phyloP scores from a whole-genome alignment of 257 asterid species.

The Paraleonurus japonicus region DNA sequence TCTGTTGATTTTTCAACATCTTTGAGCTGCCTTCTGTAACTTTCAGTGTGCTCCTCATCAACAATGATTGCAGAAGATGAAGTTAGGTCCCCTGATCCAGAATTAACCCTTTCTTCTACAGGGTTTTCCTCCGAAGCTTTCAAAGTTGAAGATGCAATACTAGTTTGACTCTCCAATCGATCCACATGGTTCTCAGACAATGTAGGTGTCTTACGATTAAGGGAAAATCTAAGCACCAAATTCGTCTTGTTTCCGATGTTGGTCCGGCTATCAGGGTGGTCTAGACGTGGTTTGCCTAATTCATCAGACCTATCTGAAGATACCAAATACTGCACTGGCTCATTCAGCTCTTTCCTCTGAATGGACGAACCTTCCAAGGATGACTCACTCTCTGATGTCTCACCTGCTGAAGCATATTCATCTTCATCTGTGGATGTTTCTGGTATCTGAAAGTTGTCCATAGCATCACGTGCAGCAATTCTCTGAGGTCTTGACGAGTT shows the following conservation, averaged over 20 bases:
- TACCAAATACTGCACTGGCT: constrained; percentile 29
- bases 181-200: constrained; percentile 37
- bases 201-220: constrained; percentile 41
- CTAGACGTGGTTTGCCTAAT: constrained; percentile 30
- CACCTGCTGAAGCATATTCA: constrained; percentile 49
- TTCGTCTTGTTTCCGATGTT: constrained; percentile 57
- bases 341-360: constrained; percentile 38
- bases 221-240: constrained; percentile 65
- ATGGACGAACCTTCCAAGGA: constrained; percentile 42
- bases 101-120: constrained; percentile 30
- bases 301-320: constrained; percentile 43
- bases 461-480: constrained; percentile 67
- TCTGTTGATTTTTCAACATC: constrained; percentile 36
- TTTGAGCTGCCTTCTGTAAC: constrained; percentile 24
- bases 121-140: constrained; percentile 34
- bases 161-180: constrained; percentile 39
- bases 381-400: constrained; percentile 64
- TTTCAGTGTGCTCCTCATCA: constrained; percentile 38
- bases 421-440: constrained; percentile 69
- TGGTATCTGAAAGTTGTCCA: constrained; percentile 45
- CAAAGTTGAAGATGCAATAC: constrained; percentile 43
- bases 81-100: constrained; percentile 31
- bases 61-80: constrained; percentile 42
- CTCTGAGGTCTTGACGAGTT: constrained; percentile 76
- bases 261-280: constrained; percentile 35